A percentile compares a stretch with the other conserved stretches of the same genome.
These are phyloP conservation scores for Aspergillus quadricinctus DNA, from an alignment of 2,329 filamentous ascomycete species.

Conservation along the genomic window DNA sequence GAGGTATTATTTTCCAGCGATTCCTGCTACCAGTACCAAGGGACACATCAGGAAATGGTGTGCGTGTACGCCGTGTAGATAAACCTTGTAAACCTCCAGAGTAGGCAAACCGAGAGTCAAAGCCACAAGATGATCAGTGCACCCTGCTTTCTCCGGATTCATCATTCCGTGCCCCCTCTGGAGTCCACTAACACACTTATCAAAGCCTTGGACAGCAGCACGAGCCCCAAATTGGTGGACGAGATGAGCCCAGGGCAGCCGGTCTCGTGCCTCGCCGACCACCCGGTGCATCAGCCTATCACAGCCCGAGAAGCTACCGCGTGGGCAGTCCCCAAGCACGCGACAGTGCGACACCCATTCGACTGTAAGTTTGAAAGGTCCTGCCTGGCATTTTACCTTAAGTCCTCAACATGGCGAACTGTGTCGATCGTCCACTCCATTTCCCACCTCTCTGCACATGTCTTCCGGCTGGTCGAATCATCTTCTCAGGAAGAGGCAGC, in stretches of 20 bases:
- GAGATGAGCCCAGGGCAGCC: slow-evolving; percentile 14
- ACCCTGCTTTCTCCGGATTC: background rate
- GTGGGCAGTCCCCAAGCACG: slow-evolving; percentile 32
- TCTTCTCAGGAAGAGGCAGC: background rate
- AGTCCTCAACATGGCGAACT: slow-evolving; percentile 2
- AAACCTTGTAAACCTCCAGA: too few relatives aligned
- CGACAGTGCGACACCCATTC: slow-evolving; percentile 36
- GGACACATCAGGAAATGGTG: background rate
- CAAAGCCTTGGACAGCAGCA: slow-evolving; percentile 13
- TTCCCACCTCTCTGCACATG: slow-evolving; percentile 2
- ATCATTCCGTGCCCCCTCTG: background rate
- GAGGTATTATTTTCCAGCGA: too few relatives aligned
- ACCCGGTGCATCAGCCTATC: slow-evolving; percentile 22
- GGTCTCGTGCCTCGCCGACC: slow-evolving; percentile 24
- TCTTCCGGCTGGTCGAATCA: background rate
- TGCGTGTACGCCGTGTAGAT: background rate
- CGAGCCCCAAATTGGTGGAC: slow-evolving; percentile 20
- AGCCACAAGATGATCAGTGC: background rate
- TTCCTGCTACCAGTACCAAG: background rate
- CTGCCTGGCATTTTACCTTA: background rate
- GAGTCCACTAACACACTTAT: slow-evolving; percentile 3
- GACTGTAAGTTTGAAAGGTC: background rate
- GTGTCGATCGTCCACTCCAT: slow-evolving; percentile 10
- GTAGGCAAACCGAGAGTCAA: too few relatives aligned
- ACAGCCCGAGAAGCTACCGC: slow-evolving; percentile 17